Conservation (phyloP, 1,284 basidiomycete species). For the Volvariella volvacea region DNA sequence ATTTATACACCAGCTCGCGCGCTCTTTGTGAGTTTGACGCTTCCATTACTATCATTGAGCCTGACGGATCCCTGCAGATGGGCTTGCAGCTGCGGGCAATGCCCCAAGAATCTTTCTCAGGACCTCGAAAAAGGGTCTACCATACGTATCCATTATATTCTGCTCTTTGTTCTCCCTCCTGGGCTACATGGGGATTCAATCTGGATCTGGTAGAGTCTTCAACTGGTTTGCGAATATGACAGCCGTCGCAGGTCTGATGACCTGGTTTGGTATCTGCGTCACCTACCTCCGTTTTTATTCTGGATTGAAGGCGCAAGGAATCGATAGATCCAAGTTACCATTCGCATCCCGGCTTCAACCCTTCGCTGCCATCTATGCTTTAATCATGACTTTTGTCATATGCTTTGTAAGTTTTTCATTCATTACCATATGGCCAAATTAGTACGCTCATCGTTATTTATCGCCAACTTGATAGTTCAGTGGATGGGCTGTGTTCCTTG, state of each 20-base stretch:
- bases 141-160: conserved; percentile 64
- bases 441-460: neutral
- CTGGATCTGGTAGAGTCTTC: conserved; percentile 59
- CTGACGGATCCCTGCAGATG: conserved; percentile 40
- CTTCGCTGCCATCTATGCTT: conserved; percentile 66
- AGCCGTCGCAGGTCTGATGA: conserved; percentile 54
- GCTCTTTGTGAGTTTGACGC: conserved; percentile 56
- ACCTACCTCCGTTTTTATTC: conserved; percentile 78
- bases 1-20: conserved; percentile 77
- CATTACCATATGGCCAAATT: neutral
- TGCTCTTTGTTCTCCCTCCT: conserved; percentile 67
- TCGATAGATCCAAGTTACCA: conserved; percentile 60
- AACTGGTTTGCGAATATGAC: conserved; percentile 77
- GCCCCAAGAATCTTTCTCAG: conserved; percentile 71
- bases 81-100: conserved; percentile 68
- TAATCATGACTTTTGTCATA: conserved; percentile 49
- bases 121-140: conserved; percentile 68
- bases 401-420: conserved; percentile 49
- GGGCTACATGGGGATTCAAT: conserved; percentile 64
- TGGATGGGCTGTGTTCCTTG: conserved; percentile 73
- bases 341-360: conserved; percentile 59
- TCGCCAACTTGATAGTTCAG: conserved; percentile 46
- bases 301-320: conserved; percentile 72
- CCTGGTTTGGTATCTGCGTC: conserved; percentile 80
- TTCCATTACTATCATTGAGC: neutral